phyloP scores from a whole-genome alignment of 2,329 filamentous ascomycete genomes.

The Alternaria brassicae region DNA sequence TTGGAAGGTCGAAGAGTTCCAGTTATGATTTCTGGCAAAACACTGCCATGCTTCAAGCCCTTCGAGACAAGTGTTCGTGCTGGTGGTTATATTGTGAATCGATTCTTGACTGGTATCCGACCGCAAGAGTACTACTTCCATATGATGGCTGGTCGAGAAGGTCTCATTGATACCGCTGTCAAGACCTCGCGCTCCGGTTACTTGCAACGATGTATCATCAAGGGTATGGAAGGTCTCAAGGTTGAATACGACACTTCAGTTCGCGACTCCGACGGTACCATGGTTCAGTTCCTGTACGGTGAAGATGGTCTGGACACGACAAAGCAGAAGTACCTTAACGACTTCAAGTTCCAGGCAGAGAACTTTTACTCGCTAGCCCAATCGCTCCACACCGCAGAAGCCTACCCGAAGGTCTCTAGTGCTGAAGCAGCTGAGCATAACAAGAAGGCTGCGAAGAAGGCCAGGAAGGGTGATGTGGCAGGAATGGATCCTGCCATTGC shows the following conservation, averaged over 20 bases:
- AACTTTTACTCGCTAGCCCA: conserved; percentile 84
- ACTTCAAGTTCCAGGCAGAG: conserved; percentile 88
- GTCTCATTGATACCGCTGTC: conserved; percentile 97
- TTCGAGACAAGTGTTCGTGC: conserved; percentile 90
- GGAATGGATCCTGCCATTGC: conserved; percentile 78
- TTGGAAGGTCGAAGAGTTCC: conserved; percentile 94
- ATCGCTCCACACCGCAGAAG: conserved; percentile 71
- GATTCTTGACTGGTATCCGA: conserved; percentile 96
- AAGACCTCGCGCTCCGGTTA: conserved; percentile 98
- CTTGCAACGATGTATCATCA: conserved; percentile 94
- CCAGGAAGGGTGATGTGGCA: conserved; percentile 72
- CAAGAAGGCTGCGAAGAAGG: conserved; percentile 76
- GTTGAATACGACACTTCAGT: conserved; percentile 95
- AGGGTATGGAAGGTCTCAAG: conserved; percentile 94
- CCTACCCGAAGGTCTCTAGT: conserved; percentile 64
- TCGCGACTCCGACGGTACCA: conserved; percentile 87
- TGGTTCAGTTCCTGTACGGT: conserved; percentile 95
- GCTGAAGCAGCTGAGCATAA: conserved; percentile 70
- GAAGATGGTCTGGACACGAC: conserved; percentile 95
- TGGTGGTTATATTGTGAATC: conserved; percentile 91
- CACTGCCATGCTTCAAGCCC: conserved; percentile 89
- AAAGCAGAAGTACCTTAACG: conserved; percentile 87
- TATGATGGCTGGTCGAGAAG: conserved; percentile 98
- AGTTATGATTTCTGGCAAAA: conserved; percentile 97
- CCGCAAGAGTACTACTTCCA: conserved; percentile 99